These are phyloP conservation scores for Ascochyta fabae DNA, from an alignment of 2,329 filamentous ascomycete genomes.

Conservation along the genomic window DNA sequence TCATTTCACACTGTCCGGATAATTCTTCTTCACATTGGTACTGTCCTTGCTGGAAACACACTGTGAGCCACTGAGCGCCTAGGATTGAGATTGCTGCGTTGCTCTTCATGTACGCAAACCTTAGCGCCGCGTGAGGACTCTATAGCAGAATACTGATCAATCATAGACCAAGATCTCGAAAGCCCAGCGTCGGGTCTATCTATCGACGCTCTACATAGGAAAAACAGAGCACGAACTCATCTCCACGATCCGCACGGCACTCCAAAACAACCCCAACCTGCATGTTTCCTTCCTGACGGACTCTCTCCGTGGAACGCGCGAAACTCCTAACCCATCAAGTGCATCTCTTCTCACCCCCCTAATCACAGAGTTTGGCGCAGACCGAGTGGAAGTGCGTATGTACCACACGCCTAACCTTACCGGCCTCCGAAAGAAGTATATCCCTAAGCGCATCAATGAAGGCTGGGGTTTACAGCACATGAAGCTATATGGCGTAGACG, in stretches of 20 bases:
- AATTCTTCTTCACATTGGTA: background rate
- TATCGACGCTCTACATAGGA: slow-evolving; percentile 97
- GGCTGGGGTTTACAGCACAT: slow-evolving; percentile 99
- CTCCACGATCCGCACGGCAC: slow-evolving; percentile 74
- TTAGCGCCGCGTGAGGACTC: background rate
- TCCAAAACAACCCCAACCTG: slow-evolving; percentile 76
- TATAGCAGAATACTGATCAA: slow-evolving; percentile 17
- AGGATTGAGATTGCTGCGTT: background rate
- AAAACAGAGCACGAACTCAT: slow-evolving; percentile 92
- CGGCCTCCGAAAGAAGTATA: slow-evolving; percentile 79
- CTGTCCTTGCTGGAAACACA: background rate
- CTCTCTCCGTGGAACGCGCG: slow-evolving; percentile 86
- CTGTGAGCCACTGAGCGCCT: background rate
- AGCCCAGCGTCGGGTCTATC: slow-evolving; percentile 80
- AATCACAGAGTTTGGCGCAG: slow-evolving; percentile 80
- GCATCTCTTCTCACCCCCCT: slow-evolving; percentile 86
- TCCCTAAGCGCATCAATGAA: slow-evolving; percentile 93
- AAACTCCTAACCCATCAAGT: slow-evolving; percentile 83
- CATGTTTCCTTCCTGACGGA: slow-evolving; percentile 91
- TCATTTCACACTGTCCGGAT: too few species aligned
- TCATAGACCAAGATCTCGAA: slow-evolving; percentile 71
- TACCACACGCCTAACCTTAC: slow-evolving; percentile 97
- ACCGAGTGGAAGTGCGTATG: slow-evolving; percentile 92
- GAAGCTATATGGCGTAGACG: slow-evolving; percentile 96
- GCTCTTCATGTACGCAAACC: background rate